Percentiles rank a stretch among this genome's conserved stretches.
Conservation (phyloP, 1,284 basidiomycete genomes). For the Cerioporus squamosus region DNA sequence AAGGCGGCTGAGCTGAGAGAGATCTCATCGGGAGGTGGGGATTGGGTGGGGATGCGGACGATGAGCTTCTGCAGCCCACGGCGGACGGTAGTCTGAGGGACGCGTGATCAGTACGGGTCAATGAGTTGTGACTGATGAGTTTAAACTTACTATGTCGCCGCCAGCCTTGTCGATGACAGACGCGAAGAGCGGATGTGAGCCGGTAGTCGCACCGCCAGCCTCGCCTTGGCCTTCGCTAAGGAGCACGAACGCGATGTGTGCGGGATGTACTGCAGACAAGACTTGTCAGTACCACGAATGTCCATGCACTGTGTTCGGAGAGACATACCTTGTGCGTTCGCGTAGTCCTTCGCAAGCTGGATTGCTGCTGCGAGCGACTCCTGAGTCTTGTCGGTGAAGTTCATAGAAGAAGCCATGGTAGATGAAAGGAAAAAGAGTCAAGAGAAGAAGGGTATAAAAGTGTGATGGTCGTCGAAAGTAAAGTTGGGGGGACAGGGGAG, state of each 20-base stretch:
- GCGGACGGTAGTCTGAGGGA: slow-evolving; percentile 54
- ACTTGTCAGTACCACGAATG: slow-evolving; percentile 8
- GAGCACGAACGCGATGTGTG: slow-evolving; percentile 78
- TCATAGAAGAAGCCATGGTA: slow-evolving; percentile 62
- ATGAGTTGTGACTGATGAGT: too few species aligned
- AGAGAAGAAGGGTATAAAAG: slow-evolving; percentile 27
- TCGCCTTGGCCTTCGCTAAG: slow-evolving; percentile 62
- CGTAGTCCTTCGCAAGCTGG: slow-evolving; percentile 83
- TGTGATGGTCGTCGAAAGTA: slow-evolving; percentile 19
- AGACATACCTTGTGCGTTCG: slow-evolving; percentile 71
- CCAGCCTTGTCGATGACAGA: slow-evolving; percentile 81
- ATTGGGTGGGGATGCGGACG: slow-evolving; percentile 81
- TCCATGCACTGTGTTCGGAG: background rate
- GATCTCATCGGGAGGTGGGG: slow-evolving; percentile 83
- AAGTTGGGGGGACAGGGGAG: slow-evolving; percentile 23
- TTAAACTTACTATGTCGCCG: slow-evolving; percentile 72
- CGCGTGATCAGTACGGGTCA: slow-evolving; percentile 17
- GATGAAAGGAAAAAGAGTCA: slow-evolving; percentile 8
- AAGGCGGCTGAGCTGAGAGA: slow-evolving; percentile 63
- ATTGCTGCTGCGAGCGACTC: slow-evolving; percentile 68
- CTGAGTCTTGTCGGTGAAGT: slow-evolving; percentile 84
- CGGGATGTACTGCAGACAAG: slow-evolving; percentile 63
- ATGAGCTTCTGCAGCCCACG: slow-evolving; percentile 71
- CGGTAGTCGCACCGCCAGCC: slow-evolving; percentile 31
- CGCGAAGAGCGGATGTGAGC: slow-evolving; percentile 60